phyloP scores from a whole-genome alignment of 495 filamentous ascomycete species.

The Hyaloscypha variabilis region DNA sequence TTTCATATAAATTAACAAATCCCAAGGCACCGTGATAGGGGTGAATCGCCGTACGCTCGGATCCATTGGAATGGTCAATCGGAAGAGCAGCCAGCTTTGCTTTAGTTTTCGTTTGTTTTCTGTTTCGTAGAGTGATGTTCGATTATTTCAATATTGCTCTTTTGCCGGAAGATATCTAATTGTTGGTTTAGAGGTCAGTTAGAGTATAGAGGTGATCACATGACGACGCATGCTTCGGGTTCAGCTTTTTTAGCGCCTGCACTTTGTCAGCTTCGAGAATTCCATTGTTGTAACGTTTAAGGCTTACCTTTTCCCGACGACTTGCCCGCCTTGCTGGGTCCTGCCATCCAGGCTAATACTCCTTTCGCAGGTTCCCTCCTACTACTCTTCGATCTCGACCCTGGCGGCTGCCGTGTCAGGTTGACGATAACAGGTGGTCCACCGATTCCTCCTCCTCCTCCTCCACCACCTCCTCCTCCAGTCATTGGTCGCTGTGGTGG shows the following conservation, averaged over 20 bases:
- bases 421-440: conserved; percentile 23
- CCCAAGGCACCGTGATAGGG: conserved; percentile 10
- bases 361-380: conserved; percentile 16
- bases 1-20: conserved; percentile 1
- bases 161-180: neutral
- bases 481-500: conserved; percentile 2
- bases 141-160: neutral
- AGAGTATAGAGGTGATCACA: conserved; percentile 18
- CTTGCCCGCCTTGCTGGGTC: conserved; percentile 13
- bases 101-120: neutral
- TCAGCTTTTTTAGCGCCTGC: conserved; percentile 31
- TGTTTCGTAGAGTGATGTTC: conserved; percentile 4
- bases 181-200: neutral
- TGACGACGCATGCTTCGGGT: conserved; percentile 20
- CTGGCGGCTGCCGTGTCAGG: conserved; percentile 5
- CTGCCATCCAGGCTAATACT: conserved; percentile 30
- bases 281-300: neutral
- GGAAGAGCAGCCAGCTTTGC: conserved; percentile 8
- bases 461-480: neutral
- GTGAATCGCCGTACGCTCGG: conserved; percentile 19
- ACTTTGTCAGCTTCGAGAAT: conserved; percentile 7
- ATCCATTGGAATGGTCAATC: conserved; percentile 21
- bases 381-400: neutral
- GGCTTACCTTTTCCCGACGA: conserved; percentile 30
- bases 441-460: neutral